Conservation (phyloP, 495 filamentous ascomycete species). For the Entonaema liquescens region DNA sequence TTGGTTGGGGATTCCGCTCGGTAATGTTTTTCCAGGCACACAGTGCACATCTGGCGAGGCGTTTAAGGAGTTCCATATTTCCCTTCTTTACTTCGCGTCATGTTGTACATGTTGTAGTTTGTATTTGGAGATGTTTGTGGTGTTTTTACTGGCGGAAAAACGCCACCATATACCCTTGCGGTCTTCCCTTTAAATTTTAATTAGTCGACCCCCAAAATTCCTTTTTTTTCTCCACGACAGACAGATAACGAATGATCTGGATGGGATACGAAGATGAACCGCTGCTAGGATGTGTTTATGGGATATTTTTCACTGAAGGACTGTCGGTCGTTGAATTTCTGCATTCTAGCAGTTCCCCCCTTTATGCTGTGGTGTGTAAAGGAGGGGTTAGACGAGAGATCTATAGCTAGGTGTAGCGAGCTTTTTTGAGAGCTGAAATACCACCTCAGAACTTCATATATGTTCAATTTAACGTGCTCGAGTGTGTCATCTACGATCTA, state of each 20-base stretch:
- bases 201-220: conserved; percentile 11
- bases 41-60: conserved; percentile 33
- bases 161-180: conserved; percentile 28
- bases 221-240: conserved; percentile 25
- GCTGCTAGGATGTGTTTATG: conserved; percentile 37
- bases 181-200: conserved; percentile 23
- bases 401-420: conserved; percentile 26
- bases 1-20: conserved; percentile 8
- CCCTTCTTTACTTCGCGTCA: conserved; percentile 16
- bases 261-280: conserved; percentile 38
- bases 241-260: conserved; percentile 36
- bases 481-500: neutral
- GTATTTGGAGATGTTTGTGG: conserved; percentile 8
- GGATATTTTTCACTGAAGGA: conserved; percentile 20
- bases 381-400: conserved; percentile 18
- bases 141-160: conserved; percentile 12
- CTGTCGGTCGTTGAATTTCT: conserved; percentile 19
- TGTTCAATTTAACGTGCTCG: conserved; percentile 7
- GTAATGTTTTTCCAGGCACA: conserved; percentile 7
- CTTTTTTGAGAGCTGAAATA: conserved; percentile 36
- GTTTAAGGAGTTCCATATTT: conserved; percentile 30
- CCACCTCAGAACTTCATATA: conserved; percentile 28
- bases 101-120: conserved; percentile 14
- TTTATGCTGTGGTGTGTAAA: conserved; percentile 9
- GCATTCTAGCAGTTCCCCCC: conserved; percentile 11